Percentiles rank a stretch among this genome's conserved stretches.
These are phyloP conservation scores for Osmanthus fragrans DNA, from an alignment of 257 asterid species.

Conservation along the genomic window DNA sequence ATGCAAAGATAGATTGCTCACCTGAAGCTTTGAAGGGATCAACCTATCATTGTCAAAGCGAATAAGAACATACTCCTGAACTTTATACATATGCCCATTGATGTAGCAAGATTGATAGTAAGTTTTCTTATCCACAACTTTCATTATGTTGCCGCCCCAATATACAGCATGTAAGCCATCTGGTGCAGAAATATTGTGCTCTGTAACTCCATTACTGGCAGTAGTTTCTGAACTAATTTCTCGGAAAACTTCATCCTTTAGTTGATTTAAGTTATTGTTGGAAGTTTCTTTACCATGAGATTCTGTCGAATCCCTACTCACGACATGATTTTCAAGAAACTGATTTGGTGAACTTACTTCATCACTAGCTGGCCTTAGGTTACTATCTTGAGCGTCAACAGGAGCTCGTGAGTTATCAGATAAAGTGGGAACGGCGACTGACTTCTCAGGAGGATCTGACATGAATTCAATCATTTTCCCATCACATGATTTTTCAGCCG, in stretches of 20 bases:
- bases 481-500: constrained; percentile 28
- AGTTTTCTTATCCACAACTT: constrained; percentile 56
- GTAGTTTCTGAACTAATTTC: constrained; percentile 47
- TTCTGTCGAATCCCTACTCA: constrained; percentile 31
- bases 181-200: constrained; percentile 38
- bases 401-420: constrained; percentile 35
- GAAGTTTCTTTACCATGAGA: constrained; percentile 34
- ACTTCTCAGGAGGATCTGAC: constrained; percentile 34
- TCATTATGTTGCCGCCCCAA: constrained; percentile 70
- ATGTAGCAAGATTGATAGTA: constrained; percentile 69
- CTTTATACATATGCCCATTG: constrained; percentile 59
- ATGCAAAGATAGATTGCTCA: constrained; percentile 35
- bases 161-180: constrained; percentile 46
- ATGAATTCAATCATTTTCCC: constrained; percentile 38
- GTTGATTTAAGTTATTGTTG: constrained; percentile 25
- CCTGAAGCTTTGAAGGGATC: constrained; percentile 85
- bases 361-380: constrained; percentile 20
- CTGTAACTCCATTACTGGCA: constrained; percentile 32
- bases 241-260: constrained; percentile 34
- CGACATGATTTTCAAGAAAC: constrained; percentile 33
- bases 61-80: constrained; percentile 63
- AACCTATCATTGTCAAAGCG: constrained; percentile 51
- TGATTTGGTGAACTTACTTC: constrained; percentile 37
- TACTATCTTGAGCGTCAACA: constrained; percentile 27
- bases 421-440: constrained; percentile 25